Evolutionary conservation across 1,139 yeast species (phyloP).

Genomic region (Hansenula lynferdii): DNA sequence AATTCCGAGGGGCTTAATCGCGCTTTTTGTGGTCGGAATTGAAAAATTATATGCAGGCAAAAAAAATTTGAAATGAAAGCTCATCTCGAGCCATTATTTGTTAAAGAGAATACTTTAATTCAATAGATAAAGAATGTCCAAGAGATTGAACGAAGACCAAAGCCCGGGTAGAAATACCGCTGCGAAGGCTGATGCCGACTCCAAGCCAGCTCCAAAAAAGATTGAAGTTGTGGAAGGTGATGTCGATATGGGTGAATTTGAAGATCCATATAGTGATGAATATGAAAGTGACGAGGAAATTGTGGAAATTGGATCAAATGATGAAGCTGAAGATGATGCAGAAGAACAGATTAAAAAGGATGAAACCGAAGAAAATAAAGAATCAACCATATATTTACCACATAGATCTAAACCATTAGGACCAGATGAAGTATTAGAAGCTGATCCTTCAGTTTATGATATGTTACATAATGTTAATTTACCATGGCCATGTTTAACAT

Average conservation of each 20-base stretch:
- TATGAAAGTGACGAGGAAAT: conserved; percentile 91
- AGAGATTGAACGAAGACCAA: conserved; percentile 48
- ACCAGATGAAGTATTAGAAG: conserved; percentile 93
- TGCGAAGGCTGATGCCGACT: conserved; percentile 27
- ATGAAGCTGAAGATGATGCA: conserved; percentile 51
- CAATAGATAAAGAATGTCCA: conserved; percentile 43
- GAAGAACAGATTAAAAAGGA: conserved; percentile 30
- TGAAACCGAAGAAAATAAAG: conserved; percentile 24
- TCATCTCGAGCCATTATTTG: background rate
- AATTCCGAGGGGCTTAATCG: background rate
- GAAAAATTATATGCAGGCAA: background rate
- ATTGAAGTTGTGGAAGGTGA: conserved; percentile 32
- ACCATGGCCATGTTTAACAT: conserved; percentile 96
- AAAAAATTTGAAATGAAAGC: background rate
- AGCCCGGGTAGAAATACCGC: conserved; percentile 31
- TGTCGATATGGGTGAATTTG: conserved; percentile 82
- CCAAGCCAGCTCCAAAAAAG: conserved; percentile 28
- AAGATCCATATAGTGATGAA: conserved; percentile 93
- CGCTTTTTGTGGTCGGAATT: too few species aligned
- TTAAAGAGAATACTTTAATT: background rate
- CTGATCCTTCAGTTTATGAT: conserved; percentile 93
- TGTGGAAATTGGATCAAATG: conserved; percentile 68
- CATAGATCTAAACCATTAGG: conserved; percentile 87
- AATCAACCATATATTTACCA: conserved; percentile 64
- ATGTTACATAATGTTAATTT: conserved; percentile 92